Conservation (phyloP, 2,329 filamentous ascomycete species). For the Epichloe bromicola region DNA sequence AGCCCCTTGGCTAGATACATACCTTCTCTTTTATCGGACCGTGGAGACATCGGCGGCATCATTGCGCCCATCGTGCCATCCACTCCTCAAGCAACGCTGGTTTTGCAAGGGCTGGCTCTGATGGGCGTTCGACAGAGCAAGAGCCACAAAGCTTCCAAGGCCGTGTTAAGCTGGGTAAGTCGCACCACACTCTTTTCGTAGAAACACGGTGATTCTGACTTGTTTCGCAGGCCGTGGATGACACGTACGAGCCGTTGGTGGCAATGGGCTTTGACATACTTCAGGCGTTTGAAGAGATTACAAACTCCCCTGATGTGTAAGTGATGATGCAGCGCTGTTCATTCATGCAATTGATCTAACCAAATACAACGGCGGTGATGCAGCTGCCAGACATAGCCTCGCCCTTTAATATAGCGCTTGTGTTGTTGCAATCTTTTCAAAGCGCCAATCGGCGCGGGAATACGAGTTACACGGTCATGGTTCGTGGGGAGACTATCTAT, state of each 20-base stretch:
- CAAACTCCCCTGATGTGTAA: constrained; percentile 44
- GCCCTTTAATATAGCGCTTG: neutral
- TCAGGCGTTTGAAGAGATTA: constrained; percentile 73
- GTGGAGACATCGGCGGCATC: constrained; percentile 56
- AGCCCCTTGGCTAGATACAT: constrained; percentile 57
- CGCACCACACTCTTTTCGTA: neutral
- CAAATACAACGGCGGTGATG: neutral
- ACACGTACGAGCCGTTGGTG: constrained; percentile 57
- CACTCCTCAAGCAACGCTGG: constrained; percentile 52
- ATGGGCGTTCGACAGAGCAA: constrained; percentile 77
- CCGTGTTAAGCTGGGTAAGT: constrained; percentile 70
- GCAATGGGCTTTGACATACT: constrained; percentile 71
- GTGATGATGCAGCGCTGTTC: constrained; percentile 11
- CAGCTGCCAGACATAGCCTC: neutral
- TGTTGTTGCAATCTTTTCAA: neutral
- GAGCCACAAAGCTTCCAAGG: constrained; percentile 58
- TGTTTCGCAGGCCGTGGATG: constrained; percentile 46
- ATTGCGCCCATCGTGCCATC: constrained; percentile 66
- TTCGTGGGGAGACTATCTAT: neutral
- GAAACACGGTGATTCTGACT: constrained; percentile 7
- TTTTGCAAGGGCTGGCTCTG: constrained; percentile 64
- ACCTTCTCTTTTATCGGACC: constrained; percentile 50
- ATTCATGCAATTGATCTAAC: neutral
- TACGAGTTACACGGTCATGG: too few species aligned
- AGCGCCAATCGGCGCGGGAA: too few species aligned